These are phyloP conservation scores for Puya raimondii DNA, from an alignment of 176 grass and related monocot genomes.

Conservation along the genomic window DNA sequence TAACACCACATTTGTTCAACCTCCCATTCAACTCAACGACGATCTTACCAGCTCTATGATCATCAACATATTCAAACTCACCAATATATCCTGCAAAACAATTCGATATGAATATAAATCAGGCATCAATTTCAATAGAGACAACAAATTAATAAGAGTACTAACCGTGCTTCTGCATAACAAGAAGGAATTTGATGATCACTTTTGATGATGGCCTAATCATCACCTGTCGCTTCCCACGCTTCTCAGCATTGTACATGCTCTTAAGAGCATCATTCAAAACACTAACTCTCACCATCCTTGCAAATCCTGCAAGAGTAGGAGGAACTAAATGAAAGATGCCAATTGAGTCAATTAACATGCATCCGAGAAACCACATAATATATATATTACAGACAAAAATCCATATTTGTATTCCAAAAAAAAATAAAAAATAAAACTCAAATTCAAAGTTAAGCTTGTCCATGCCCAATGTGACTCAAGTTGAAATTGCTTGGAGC, in stretches of 20 bases:
- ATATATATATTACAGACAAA: too few species aligned
- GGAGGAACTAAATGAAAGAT: too few species aligned
- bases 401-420: too few species aligned
- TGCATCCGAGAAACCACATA: too few species aligned
- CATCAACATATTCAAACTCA: conserved; percentile 37
- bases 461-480: too few species aligned
- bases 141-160: neutral
- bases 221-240: conserved; percentile 35
- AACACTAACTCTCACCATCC: conserved; percentile 36
- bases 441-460: too few species aligned
- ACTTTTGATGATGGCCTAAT: conserved; percentile 35
- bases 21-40: conserved; percentile 35
- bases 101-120: neutral
- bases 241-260: conserved; percentile 41
- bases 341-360: too few species aligned
- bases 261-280: conserved; percentile 37
- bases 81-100: conserved; percentile 24
- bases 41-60: conserved; percentile 35
- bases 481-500: too few species aligned
- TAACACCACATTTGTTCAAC: conserved; percentile 40
- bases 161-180: conserved; percentile 42
- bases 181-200: conserved; percentile 37
- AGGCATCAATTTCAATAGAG: neutral
- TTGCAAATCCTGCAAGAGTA: conserved; percentile 3
- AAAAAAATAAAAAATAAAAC: too few species aligned